Evolutionary conservation across 2,329 filamentous ascomycete genomes (phyloP).

Genomic region (Apiospora aurea): DNA sequence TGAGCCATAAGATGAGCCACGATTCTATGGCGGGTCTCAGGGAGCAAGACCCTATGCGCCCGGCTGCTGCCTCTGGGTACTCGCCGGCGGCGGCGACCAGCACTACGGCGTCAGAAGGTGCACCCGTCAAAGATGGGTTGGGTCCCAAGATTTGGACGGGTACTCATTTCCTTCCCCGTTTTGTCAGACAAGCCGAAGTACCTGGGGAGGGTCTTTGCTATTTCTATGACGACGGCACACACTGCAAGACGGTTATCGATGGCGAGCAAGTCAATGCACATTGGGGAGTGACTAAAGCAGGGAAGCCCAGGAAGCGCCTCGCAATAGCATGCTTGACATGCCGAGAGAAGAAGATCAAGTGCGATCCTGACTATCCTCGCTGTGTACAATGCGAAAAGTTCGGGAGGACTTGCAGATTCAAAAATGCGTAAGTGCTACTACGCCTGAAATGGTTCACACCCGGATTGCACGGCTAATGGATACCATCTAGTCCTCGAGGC

Average conservation of each 20-base stretch:
- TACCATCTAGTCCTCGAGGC: constrained; percentile 56
- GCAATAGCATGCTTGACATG: constrained; percentile 90
- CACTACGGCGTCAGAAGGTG: constrained; percentile 49
- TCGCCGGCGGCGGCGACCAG: constrained; percentile 42
- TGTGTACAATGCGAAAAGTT: constrained; percentile 95
- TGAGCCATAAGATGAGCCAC: constrained; percentile 36
- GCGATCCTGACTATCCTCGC: constrained; percentile 85
- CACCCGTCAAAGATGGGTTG: constrained; percentile 63
- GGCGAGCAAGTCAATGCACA: constrained; percentile 88
- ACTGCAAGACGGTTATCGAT: constrained; percentile 84
- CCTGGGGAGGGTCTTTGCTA: constrained; percentile 83
- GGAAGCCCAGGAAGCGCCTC: constrained; percentile 88
- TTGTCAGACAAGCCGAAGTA: constrained; percentile 69
- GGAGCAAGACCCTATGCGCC: constrained; percentile 35
- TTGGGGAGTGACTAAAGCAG: constrained; percentile 94
- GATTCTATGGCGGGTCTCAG: constrained; percentile 32
- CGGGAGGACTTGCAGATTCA: constrained; percentile 82
- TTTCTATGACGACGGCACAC: constrained; percentile 84
- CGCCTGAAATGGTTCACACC: not conserved
- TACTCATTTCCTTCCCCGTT: constrained; percentile 71
- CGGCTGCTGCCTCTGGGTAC: constrained; percentile 34
- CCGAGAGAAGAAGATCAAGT: constrained; percentile 97
- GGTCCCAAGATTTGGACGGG: constrained; percentile 76
- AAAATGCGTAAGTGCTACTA: constrained; percentile 75
- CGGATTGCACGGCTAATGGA: not conserved